Evolutionary conservation across 257 asterid genomes (phyloP).

Genomic region (Apocynum venetum): DNA sequence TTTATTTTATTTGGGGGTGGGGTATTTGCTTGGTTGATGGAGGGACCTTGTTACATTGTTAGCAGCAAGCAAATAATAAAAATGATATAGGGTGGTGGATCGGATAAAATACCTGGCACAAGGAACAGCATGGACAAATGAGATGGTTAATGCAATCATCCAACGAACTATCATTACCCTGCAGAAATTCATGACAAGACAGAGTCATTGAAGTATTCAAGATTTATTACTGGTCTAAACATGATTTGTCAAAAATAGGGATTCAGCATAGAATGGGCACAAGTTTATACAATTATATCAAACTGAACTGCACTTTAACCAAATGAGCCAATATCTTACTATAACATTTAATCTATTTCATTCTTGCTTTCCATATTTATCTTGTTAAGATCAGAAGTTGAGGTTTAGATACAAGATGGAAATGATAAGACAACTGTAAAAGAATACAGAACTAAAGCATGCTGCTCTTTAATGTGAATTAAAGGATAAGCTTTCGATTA

Average conservation of each 20-base stretch:
- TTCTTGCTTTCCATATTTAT: neutral
- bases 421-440: neutral
- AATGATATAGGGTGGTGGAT: neutral
- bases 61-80: neutral
- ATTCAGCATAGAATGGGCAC: neutral
- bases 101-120: constrained; percentile 63
- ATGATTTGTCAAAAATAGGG: neutral
- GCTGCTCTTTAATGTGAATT: neutral
- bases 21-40: neutral
- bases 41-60: neutral
- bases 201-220: neutral
- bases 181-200: constrained; percentile 23
- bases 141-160: constrained; percentile 83
- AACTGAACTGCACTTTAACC: neutral
- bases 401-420: neutral
- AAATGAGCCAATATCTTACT: neutral
- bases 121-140: constrained; percentile 87
- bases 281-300: neutral
- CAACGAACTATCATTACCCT: constrained; percentile 66
- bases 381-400: neutral
- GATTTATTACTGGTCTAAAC: neutral
- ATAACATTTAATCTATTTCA: neutral
- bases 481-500: neutral
- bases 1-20: neutral
- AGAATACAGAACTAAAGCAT: neutral